Evolutionary conservation across 1,284 basidiomycete genomes (phyloP).

Genomic region (Athelia sp.): DNA sequence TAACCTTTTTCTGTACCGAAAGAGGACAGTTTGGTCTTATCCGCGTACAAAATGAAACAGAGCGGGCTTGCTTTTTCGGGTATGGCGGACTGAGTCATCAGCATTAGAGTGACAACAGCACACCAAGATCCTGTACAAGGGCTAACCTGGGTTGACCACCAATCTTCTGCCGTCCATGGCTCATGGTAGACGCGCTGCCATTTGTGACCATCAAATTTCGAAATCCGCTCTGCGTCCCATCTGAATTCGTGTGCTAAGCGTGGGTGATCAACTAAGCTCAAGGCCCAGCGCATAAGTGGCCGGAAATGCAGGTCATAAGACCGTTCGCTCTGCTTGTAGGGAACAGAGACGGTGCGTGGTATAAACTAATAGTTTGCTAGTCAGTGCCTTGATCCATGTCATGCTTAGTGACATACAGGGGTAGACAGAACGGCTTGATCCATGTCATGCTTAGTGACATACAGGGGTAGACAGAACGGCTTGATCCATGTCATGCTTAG

Average conservation of each 20-base stretch:
- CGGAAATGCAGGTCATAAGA: constrained; percentile 13
- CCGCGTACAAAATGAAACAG: constrained; percentile 32
- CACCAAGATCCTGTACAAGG: neutral
- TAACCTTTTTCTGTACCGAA: constrained; percentile 39
- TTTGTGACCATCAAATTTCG: constrained; percentile 20
- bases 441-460: neutral
- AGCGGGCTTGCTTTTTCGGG: constrained; percentile 18
- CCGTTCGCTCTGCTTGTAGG: constrained; percentile 6
- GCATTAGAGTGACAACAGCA: neutral
- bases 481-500: neutral
- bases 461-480: too few relatives aligned
- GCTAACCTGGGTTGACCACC: constrained; percentile 20
- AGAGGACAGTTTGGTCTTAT: constrained; percentile 39
- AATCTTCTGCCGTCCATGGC: constrained; percentile 29
- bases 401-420: neutral
- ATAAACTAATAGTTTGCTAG: constrained; percentile 10
- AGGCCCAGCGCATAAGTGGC: constrained; percentile 17
- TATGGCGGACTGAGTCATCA: constrained; percentile 10
- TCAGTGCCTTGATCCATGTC: too few relatives aligned
- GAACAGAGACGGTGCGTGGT: constrained; percentile 1
- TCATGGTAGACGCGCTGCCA: constrained; percentile 27
- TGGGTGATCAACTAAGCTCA: constrained; percentile 12
- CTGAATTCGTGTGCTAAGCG: constrained; percentile 12
- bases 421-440: too few relatives aligned
- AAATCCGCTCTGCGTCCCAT: constrained; percentile 21